These are phyloP conservation scores for Annulohypoxylon stygium DNA, from an alignment of 495 filamentous ascomycete genomes.

Conservation along the genomic window DNA sequence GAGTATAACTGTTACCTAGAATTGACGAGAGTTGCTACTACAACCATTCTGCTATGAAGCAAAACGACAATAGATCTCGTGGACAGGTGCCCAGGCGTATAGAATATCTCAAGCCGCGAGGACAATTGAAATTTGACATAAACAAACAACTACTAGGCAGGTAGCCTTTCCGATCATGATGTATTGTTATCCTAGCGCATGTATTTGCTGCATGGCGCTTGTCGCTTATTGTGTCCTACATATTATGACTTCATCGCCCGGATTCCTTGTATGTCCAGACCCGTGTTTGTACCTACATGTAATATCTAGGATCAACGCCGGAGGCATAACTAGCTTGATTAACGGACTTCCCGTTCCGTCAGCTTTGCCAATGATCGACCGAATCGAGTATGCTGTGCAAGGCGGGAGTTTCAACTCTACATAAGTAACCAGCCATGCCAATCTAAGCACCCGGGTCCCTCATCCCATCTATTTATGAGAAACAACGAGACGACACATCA, in stretches of 20 bases:
- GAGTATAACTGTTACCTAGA: neutral
- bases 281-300: neutral
- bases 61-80: no score
- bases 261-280: neutral
- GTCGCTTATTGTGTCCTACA: constrained; percentile 30
- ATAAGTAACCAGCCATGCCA: neutral
- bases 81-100: no score
- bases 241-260: constrained; percentile 37
- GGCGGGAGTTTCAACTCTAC: neutral
- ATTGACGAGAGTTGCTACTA: no score
- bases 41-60: no score
- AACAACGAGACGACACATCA: neutral
- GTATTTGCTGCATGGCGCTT: constrained; percentile 14
- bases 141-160: no score
- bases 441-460: neutral
- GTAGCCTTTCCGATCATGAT: no score
- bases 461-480: neutral
- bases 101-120: no score
- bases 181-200: constrained; percentile 4
- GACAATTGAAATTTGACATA: no score
- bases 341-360: constrained; percentile 31
- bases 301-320: constrained; percentile 8
- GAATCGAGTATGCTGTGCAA: constrained; percentile 13
- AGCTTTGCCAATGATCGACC: constrained; percentile 28
- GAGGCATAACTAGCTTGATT: neutral